Evolutionary conservation across 176 grass and related monocot genomes (phyloP).

Genomic region (Carex kokanica): DNA sequence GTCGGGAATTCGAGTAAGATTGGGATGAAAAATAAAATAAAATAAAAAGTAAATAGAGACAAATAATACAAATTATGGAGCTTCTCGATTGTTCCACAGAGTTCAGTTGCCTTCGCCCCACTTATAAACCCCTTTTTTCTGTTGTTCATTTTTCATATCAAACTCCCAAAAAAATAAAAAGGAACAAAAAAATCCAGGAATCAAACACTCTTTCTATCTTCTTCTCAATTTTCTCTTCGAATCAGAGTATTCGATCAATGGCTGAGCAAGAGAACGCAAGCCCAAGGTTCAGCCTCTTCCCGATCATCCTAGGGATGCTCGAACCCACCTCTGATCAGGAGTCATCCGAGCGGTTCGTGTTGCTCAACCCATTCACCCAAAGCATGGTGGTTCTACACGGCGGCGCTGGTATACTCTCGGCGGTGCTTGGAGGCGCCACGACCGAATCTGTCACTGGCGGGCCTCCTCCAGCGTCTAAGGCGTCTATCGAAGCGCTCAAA

Average conservation of each 20-base stretch:
- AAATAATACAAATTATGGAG: background rate
- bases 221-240: background rate
- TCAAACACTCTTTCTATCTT: background rate
- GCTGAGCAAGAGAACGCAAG: constrained; percentile 1
- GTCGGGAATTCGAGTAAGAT: background rate
- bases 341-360: constrained; percentile 31
- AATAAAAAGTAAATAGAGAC: background rate
- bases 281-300: constrained; percentile 24
- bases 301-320: constrained; percentile 42
- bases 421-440: background rate
- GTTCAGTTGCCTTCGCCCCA: background rate
- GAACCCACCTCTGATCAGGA: constrained; percentile 21
- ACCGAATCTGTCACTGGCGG: background rate
- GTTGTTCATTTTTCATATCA: background rate
- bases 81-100: constrained; percentile 32
- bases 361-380: constrained; percentile 28
- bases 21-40: background rate
- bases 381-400: background rate
- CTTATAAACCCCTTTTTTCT: constrained; percentile 18
- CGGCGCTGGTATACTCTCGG: constrained; percentile 29
- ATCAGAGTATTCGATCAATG: background rate
- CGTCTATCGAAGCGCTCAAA: constrained; percentile 33
- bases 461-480: constrained; percentile 36
- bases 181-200: background rate
- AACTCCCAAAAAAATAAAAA: background rate